A percentile compares a stretch with the other conserved stretches of the same genome.
Evolutionary conservation across 2,329 filamentous ascomycete species (phyloP).

Genomic region (Thelonectria olida): DNA sequence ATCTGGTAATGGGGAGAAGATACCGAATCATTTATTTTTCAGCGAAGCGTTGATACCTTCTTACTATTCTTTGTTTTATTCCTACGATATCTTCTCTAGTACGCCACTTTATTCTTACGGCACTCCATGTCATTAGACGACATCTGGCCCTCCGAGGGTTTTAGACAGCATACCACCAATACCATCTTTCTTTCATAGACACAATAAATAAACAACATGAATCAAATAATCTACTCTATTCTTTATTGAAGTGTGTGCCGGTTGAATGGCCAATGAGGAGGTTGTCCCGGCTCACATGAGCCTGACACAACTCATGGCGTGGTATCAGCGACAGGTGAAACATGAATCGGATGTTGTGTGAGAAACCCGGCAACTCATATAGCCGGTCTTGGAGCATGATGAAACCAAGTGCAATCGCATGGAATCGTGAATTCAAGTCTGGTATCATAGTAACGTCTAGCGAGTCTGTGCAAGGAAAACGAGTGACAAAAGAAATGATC

Average conservation of each 20-base stretch:
- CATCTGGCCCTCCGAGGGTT: conserved; percentile 35
- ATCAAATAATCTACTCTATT: neutral
- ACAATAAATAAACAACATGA: neutral
- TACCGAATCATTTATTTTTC: conserved; percentile 19
- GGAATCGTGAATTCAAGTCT: conserved; percentile 21
- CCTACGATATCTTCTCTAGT: conserved; percentile 32
- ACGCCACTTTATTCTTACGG: conserved; percentile 29
- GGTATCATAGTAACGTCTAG: conserved; percentile 34
- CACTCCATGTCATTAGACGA: conserved; percentile 33
- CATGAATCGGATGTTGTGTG: conserved; percentile 20
- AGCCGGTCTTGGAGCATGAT: neutral
- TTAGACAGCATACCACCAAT: conserved; percentile 28
- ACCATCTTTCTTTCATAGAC: conserved; percentile 7
- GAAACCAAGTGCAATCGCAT: neutral
- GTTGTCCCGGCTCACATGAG: neutral
- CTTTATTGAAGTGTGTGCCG: neutral
- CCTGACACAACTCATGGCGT: conserved; percentile 21
- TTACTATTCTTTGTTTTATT: conserved; percentile 8
- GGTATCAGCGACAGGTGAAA: conserved; percentile 31
- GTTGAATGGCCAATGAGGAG: neutral
- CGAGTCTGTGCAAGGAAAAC: conserved; percentile 4
- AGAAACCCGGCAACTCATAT: neutral
- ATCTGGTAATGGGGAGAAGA: conserved; percentile 17
- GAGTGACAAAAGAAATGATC: neutral
- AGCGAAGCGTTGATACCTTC: conserved; percentile 20